Evolutionary conservation across 768 basidiomycete species (phyloP), one percentile per base, ranked within the genome.

Genomic region (Suillus luteus): DNA sequence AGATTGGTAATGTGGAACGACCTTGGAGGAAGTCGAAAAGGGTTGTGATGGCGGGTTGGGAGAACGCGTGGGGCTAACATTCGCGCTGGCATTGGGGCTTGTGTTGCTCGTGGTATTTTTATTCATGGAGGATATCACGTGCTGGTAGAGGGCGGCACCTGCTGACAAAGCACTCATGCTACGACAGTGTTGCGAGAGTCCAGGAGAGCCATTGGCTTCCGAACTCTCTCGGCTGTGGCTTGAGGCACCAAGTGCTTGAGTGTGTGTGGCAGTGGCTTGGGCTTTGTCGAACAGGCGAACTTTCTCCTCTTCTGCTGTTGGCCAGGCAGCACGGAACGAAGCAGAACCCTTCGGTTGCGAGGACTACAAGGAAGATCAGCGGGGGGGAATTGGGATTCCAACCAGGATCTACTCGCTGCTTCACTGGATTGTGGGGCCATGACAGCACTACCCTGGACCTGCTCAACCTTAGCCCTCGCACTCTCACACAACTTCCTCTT

Each of bases 231-330:
- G 76, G 31, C 69, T 70, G 19, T 72, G 72, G 38, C 69, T 65
- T 11, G 71, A 70, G 15, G 72, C 69, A 1, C 74, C 79, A 24
- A 62, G 69, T 7, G 80, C 84, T 69, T 89, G 90, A 5, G 83
- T 83, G 60, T 80, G 81, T 62, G 79, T 81, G 2, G 86, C 92
- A n/a, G 83, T 86, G 1, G 82, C 85, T 69, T 88, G 87, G 0
- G 92, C 91, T 57, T 85, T 73, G 58, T 89, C 79, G 73, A 83
- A 92, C n/a, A 92, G 71, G n/a, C 83, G 80, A 1, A 82, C 75
- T 69, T 94, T 93, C 72, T 94, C 92, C 62, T 87, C 84, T 74
- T 92, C 92, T 0, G 93, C 90, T 1, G 87, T 82, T 8, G 79
- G 79, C 90, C 89, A 93, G 22, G 70, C 55, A 3, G 68, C 57